These are phyloP conservation scores for Sporothrix luriei DNA, from an alignment of 2,329 filamentous ascomycete species.

Conservation along the genomic window DNA sequence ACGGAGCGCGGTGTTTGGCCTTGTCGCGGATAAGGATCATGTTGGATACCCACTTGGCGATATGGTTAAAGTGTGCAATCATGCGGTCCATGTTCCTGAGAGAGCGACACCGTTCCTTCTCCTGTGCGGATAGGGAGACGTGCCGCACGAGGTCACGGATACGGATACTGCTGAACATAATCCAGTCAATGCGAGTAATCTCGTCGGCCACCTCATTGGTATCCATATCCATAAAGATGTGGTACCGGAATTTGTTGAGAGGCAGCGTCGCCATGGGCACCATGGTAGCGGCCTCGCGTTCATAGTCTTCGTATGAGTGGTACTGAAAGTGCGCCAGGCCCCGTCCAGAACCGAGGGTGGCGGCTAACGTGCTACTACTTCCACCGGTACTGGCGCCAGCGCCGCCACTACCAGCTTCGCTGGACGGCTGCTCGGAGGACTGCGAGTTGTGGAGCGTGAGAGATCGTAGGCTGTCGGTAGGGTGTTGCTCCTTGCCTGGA, in stretches of 20 bases:
- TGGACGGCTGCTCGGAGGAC: conserved; percentile 47
- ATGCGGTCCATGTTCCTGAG: conserved; percentile 89
- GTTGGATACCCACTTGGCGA: conserved; percentile 79
- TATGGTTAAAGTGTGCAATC: conserved; percentile 89
- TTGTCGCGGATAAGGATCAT: conserved; percentile 90
- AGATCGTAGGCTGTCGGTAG: conserved; percentile 52
- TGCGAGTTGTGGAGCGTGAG: conserved; percentile 54
- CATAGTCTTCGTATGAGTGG: conserved; percentile 74
- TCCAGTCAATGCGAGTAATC: conserved; percentile 94
- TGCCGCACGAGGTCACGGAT: conserved; percentile 91
- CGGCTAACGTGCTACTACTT: not conserved
- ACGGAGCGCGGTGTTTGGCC: conserved; percentile 87
- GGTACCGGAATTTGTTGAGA: conserved; percentile 84
- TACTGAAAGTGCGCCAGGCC: conserved; percentile 55
- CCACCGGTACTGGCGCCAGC: not conserved
- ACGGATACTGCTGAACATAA: conserved; percentile 94
- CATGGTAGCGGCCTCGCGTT: conserved; percentile 72
- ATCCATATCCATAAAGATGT: conserved; percentile 82
- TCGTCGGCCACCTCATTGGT: conserved; percentile 88
- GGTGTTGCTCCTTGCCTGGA: conserved; percentile 31
- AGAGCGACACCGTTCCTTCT: conserved; percentile 74
- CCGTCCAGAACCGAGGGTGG: not conserved
- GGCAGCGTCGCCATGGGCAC: conserved; percentile 69
- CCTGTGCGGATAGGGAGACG: conserved; percentile 71
- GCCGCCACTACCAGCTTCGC: conserved; percentile 34